These are phyloP conservation scores for Coprinopsis marcescibilis DNA, from an alignment of 768 basidiomycete species.

Conservation along the genomic window DNA sequence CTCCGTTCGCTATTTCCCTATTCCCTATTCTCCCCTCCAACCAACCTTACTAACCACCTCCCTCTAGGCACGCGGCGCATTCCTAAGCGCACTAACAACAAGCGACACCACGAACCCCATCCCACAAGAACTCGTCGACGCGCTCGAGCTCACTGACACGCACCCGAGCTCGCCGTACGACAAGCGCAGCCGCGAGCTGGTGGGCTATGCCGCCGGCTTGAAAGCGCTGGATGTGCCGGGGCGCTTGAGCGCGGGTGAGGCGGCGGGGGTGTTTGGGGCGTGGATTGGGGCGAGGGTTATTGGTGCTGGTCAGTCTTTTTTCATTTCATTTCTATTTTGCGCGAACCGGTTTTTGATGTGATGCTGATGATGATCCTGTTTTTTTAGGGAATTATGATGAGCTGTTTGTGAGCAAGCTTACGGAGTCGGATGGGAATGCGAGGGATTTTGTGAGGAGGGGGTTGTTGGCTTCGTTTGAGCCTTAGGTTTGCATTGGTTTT, in stretches of 20 bases:
- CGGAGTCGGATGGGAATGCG: slow-evolving; percentile 73
- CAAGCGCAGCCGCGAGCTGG: slow-evolving; percentile 43
- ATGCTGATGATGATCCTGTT: slow-evolving; percentile 2
- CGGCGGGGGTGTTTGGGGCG: slow-evolving; percentile 67
- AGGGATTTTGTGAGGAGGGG: slow-evolving; percentile 74
- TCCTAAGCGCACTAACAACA: slow-evolving; percentile 64
- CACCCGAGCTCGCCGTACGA: slow-evolving; percentile 40
- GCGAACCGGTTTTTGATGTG: neutral
- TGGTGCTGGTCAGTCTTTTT: slow-evolving; percentile 37
- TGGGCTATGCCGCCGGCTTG: slow-evolving; percentile 39
- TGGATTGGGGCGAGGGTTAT: slow-evolving; percentile 64
- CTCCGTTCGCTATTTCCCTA: neutral
- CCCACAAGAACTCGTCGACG: slow-evolving; percentile 59
- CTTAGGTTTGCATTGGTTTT: no score
- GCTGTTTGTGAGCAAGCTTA: slow-evolving; percentile 72
- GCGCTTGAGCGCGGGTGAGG: slow-evolving; percentile 58
- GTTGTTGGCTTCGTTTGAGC: slow-evolving; percentile 31
- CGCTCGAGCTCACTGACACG: slow-evolving; percentile 42
- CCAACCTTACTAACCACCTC: neutral
- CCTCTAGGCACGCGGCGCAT: slow-evolving; percentile 57
- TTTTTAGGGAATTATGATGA: slow-evolving; percentile 25
- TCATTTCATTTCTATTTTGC: slow-evolving; percentile 1
- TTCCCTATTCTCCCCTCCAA: neutral
- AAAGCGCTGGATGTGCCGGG: slow-evolving; percentile 41
- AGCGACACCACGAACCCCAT: slow-evolving; percentile 54